These are phyloP conservation scores for Septoria petroselini DNA, from an alignment of 2,329 filamentous ascomycete species.

Conservation along the genomic window DNA sequence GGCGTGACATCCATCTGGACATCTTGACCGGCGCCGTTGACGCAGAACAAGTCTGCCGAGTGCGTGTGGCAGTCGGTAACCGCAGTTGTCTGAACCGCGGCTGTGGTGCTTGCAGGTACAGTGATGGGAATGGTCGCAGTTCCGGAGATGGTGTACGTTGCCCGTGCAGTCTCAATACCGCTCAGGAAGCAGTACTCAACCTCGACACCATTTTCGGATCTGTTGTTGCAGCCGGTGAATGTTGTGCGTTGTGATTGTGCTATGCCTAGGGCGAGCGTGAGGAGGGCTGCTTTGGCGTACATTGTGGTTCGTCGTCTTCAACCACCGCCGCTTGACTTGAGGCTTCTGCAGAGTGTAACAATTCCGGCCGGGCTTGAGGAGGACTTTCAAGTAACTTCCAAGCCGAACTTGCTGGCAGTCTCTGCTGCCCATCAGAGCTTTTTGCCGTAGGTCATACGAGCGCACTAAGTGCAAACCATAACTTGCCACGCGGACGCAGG, in stretches of 20 bases:
- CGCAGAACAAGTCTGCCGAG: slow-evolving; percentile 39
- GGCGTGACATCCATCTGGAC: slow-evolving; percentile 57
- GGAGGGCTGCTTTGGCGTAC: slow-evolving; percentile 10
- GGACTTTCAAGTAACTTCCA: no score
- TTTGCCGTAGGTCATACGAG: neutral
- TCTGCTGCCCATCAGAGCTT: no score
- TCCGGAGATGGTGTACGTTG: slow-evolving; percentile 16
- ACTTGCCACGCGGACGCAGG: slow-evolving; percentile 11
- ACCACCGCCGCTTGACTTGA: neutral
- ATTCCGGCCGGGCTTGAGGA: neutral
- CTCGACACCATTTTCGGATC: slow-evolving; percentile 14
- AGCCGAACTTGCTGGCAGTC: neutral
- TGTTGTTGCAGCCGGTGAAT: slow-evolving; percentile 25
- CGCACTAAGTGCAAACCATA: slow-evolving; percentile 2
- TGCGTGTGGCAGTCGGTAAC: slow-evolving; percentile 18
- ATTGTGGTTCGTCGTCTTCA: slow-evolving; percentile 14
- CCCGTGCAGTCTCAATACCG: slow-evolving; percentile 20
- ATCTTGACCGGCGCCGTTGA: slow-evolving; percentile 40
- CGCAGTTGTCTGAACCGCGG: slow-evolving; percentile 18
- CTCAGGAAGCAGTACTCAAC: slow-evolving; percentile 23
- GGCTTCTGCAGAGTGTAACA: neutral
- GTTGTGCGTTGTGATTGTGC: slow-evolving; percentile 21
- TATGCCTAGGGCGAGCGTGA: slow-evolving; percentile 8
- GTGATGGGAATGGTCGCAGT: slow-evolving; percentile 13
- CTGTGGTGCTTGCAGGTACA: slow-evolving; percentile 14